A percentile compares a stretch with the other conserved stretches of the same genome.
These are phyloP conservation scores for Bruguiera gymnorhiza DNA, from an alignment of 345 rosid species.

Conservation along the genomic window DNA sequence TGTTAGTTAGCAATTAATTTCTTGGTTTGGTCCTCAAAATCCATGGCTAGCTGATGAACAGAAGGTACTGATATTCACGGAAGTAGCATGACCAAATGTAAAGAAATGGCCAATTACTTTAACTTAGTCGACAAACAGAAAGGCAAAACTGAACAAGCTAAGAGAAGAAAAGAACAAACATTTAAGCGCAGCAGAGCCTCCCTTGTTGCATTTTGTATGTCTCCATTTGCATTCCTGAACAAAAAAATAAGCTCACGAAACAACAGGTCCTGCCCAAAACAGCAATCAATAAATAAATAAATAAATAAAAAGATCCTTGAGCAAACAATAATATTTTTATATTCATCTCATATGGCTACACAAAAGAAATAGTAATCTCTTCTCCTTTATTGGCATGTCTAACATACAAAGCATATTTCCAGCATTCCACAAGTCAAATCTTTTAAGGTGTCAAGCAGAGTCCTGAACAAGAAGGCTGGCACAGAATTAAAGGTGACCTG, in stretches of 20 bases:
- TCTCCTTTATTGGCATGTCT: too few relatives aligned
- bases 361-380: background rate
- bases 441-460: background rate
- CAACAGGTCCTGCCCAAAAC: conserved; percentile 56
- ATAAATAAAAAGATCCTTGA: background rate
- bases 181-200: conserved; percentile 72
- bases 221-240: conserved; percentile 49
- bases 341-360: background rate
- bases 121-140: background rate
- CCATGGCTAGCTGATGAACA: background rate
- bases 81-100: too few relatives aligned
- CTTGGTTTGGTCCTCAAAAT: background rate
- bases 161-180: conserved; percentile 39
- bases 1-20: background rate
- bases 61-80: too few relatives aligned
- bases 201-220: conserved; percentile 62
- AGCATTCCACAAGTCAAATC: background rate
- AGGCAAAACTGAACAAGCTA: background rate
- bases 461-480: background rate
- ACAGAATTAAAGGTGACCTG: conserved; percentile 54
- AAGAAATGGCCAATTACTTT: too few relatives aligned
- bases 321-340: background rate
- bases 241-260: conserved; percentile 57
- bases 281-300: conserved; percentile 1
- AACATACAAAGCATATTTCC: background rate